Percentiles rank a stretch among this genome's conserved stretches.
Conservation (phyloP, 441 rosid species). For the Adansonia rubrostipa region DNA sequence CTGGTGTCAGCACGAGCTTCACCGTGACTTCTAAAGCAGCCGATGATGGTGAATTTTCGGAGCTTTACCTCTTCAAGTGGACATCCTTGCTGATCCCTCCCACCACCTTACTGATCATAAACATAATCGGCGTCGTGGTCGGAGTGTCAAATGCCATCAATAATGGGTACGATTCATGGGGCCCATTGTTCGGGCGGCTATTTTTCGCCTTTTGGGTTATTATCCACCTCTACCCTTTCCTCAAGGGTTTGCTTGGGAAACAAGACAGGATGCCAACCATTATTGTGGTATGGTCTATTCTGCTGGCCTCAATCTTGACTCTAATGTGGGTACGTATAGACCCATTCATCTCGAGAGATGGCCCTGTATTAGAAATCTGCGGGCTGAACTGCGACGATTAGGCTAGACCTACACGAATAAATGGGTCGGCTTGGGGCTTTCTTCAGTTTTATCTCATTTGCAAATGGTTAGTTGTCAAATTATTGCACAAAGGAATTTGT, state of each 20-base stretch:
- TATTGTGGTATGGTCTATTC: slow-evolving; percentile 61
- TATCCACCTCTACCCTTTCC: slow-evolving; percentile 68
- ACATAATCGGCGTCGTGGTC: slow-evolving; percentile 58
- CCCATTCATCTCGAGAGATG: slow-evolving; percentile 58
- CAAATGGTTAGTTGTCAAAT: no score
- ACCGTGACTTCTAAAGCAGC: slow-evolving; percentile 73
- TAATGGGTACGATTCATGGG: slow-evolving; percentile 77
- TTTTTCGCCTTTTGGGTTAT: slow-evolving; percentile 75
- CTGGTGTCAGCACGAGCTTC: slow-evolving; percentile 69
- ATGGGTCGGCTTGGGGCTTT: no score
- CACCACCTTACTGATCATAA: slow-evolving; percentile 59
- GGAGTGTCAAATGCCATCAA: slow-evolving; percentile 70
- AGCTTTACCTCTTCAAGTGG: slow-evolving; percentile 77
- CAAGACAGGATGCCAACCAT: slow-evolving; percentile 68
- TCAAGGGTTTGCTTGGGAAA: slow-evolving; percentile 74
- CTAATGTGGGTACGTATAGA: slow-evolving; percentile 68
- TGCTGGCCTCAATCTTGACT: slow-evolving; percentile 59
- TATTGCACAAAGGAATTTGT: no score
- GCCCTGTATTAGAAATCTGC: slow-evolving; percentile 61
- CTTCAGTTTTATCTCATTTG: no score
- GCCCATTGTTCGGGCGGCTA: slow-evolving; percentile 68
- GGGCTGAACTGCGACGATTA: slow-evolving; percentile 63
- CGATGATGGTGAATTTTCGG: slow-evolving; percentile 69
- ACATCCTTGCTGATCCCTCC: slow-evolving; percentile 69
- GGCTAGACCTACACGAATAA: background rate